Evolutionary conservation across 2,329 filamentous ascomycete genomes (phyloP).

Genomic region (Colletotrichum cereale): DNA sequence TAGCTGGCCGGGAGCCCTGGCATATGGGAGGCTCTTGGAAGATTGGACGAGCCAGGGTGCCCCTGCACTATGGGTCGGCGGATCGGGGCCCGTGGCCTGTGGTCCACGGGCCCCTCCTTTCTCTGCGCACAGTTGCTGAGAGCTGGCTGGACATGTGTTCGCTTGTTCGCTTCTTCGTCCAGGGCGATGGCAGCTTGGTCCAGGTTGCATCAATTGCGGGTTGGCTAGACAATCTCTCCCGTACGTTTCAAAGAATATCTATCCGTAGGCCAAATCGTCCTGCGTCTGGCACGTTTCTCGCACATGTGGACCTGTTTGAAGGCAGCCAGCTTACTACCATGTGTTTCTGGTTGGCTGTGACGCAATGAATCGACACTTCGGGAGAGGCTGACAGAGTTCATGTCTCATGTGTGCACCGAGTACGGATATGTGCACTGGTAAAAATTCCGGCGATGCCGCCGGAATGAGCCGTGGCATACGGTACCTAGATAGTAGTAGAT

Average conservation of each 20-base stretch:
- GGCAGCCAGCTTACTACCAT: not conserved
- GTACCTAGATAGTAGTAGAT: too few relatives aligned
- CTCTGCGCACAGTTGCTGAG: slow-evolving; percentile 12
- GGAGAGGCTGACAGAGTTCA: not conserved
- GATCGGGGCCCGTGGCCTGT: slow-evolving; percentile 30
- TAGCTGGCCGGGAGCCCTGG: slow-evolving; percentile 27
- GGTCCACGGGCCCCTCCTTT: slow-evolving; percentile 14
- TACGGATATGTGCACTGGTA: not conserved
- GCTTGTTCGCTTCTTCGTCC: slow-evolving; percentile 26
- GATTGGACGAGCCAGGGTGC: slow-evolving; percentile 38
- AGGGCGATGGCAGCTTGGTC: not conserved
- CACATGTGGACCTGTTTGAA: slow-evolving; percentile 3
- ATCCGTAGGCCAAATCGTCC: not conserved
- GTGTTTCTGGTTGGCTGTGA: not conserved
- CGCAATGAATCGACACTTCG: not conserved
- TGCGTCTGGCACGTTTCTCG: slow-evolving; percentile 6
- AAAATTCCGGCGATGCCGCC: slow-evolving; percentile 8
- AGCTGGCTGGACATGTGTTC: slow-evolving; percentile 32
- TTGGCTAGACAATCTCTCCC: slow-evolving; percentile 21
- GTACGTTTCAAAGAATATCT: slow-evolving; percentile 31
- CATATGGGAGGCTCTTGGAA: slow-evolving; percentile 31
- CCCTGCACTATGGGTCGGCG: slow-evolving; percentile 33
- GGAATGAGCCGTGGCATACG: slow-evolving; percentile 11
- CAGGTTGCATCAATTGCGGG: slow-evolving; percentile 19
- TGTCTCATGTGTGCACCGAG: not conserved